These are phyloP conservation scores for Isochrysis galbana DNA, from an alignment of 78 protist genomes.

Conservation along the genomic window DNA sequence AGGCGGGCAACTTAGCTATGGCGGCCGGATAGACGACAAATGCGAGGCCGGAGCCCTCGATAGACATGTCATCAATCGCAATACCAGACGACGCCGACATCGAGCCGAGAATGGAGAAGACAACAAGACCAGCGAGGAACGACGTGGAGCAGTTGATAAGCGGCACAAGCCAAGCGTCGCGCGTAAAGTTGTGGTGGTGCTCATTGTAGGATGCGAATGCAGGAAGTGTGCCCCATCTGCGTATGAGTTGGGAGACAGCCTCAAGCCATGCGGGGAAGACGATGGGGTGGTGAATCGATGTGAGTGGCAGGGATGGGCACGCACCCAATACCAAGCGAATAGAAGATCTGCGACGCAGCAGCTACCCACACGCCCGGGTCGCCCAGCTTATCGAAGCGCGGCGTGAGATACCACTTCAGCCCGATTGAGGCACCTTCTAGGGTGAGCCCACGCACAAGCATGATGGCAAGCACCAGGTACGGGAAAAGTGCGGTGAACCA, in stretches of 20 bases:
- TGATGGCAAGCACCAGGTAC: background rate
- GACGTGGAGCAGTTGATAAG: background rate
- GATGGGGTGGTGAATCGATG: too few species aligned
- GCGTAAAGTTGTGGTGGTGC: background rate
- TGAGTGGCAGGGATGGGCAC: too few species aligned
- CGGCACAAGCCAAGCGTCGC: background rate
- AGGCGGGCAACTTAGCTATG: background rate
- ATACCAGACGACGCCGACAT: background rate
- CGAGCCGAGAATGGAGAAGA: background rate
- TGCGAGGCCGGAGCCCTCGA: slow-evolving; percentile 32
- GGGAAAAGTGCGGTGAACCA: slow-evolving; percentile 14
- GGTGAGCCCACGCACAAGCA: background rate
- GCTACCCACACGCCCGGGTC: slow-evolving; percentile 13
- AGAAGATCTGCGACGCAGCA: slow-evolving; percentile 16
- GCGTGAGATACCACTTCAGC: background rate
- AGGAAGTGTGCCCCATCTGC: background rate
- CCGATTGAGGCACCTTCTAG: background rate
- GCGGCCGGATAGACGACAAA: slow-evolving; percentile 6
- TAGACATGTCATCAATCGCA: background rate
- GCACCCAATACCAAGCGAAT: background rate
- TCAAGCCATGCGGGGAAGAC: too few species aligned
- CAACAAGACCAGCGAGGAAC: slow-evolving; percentile 13
- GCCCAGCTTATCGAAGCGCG: background rate
- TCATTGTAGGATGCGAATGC: background rate
- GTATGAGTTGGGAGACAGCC: too few species aligned